A percentile compares a stretch with the other conserved stretches of the same genome.
phyloP scores from a whole-genome alignment of 495 filamentous ascomycete species.

The Daldinia childiae region DNA sequence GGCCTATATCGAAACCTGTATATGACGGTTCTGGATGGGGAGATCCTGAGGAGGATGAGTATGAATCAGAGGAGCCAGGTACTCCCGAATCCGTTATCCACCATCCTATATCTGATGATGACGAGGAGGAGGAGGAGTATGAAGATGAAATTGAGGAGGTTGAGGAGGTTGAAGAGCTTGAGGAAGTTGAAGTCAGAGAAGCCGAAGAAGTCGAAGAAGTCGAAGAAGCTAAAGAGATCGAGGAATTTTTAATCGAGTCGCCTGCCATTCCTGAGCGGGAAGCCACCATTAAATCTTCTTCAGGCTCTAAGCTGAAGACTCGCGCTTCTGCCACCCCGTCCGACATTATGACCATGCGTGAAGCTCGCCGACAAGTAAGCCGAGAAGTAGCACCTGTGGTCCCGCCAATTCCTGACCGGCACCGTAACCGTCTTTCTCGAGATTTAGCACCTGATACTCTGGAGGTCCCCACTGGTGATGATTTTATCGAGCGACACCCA shows the following conservation, averaged over 20 bases:
- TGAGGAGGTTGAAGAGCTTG: conserved; percentile 49
- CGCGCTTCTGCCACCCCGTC: conserved; percentile 86
- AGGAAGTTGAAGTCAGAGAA: conserved; percentile 52
- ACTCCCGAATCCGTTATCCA: conserved; percentile 96
- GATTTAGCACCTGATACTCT: conserved; percentile 52
- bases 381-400: conserved; percentile 66
- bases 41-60: conserved; percentile 56
- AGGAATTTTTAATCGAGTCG: conserved; percentile 58
- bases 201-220: conserved; percentile 41
- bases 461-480: conserved; percentile 36
- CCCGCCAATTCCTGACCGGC: conserved; percentile 69
- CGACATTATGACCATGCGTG: conserved; percentile 87
- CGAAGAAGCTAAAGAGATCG: conserved; percentile 48
- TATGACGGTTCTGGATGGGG: conserved; percentile 66
- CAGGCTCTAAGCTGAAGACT: conserved; percentile 88
- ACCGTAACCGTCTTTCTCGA: conserved; percentile 61
- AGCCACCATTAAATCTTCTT: conserved; percentile 87
- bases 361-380: conserved; percentile 84
- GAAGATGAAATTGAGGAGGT: conserved; percentile 44
- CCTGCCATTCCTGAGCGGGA: conserved; percentile 79
- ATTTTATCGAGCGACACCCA: conserved; percentile 60
- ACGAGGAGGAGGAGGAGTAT: conserved; percentile 40
- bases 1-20: conserved; percentile 61
- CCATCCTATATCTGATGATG: conserved; percentile 67
- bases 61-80: conserved; percentile 71